phyloP scores from a whole-genome alignment of 768 basidiomycete genomes.

The Auriscalpium orientale region DNA sequence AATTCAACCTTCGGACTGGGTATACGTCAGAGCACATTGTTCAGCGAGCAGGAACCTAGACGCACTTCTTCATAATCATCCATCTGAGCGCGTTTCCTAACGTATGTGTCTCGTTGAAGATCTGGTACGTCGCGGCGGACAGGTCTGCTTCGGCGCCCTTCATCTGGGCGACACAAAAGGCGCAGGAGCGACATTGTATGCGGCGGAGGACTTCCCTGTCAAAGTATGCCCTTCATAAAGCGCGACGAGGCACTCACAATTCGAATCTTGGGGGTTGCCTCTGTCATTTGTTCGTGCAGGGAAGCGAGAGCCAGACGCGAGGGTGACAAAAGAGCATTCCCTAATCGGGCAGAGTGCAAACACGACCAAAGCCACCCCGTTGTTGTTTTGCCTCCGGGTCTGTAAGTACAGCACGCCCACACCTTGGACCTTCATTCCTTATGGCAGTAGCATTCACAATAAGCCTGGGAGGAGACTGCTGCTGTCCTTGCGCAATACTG shows the following conservation, averaged over 20 bases:
- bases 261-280: conserved; percentile 7
- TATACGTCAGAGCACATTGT: neutral
- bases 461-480: neutral
- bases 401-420: neutral
- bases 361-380: too few relatives aligned
- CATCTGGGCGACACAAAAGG: conserved; percentile 42
- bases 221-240: neutral
- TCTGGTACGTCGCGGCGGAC: conserved; percentile 85
- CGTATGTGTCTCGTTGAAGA: conserved; percentile 92
- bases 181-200: neutral
- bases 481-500: neutral
- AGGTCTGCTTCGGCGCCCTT: conserved; percentile 76
- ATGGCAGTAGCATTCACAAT: neutral
- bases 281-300: conserved; percentile 3
- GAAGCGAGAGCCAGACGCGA: neutral
- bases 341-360: too few relatives aligned
- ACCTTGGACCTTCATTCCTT: neutral
- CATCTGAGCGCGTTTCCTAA: conserved; percentile 91
- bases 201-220: neutral
- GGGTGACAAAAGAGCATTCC: too few relatives aligned
- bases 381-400: too few relatives aligned
- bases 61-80: conserved; percentile 99
- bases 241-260: conserved; percentile 6
- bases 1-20: conserved; percentile 92
- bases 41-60: neutral